Conservation (phyloP, 352 stramenopile species). For the Lagenidium giganteum region DNA sequence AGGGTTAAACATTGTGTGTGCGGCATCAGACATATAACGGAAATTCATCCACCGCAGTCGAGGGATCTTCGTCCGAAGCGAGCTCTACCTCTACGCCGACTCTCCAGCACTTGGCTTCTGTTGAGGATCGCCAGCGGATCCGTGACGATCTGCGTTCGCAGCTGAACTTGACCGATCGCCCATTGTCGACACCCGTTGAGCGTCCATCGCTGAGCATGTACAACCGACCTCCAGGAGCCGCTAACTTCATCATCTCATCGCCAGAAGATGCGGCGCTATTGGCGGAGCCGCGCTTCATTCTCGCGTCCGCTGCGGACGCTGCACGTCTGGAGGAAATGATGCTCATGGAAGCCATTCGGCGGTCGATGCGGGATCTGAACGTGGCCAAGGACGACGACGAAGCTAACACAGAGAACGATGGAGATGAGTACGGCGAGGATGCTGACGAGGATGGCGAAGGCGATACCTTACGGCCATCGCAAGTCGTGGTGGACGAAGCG, state of each 20-base stretch:
- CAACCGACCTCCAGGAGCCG: neutral
- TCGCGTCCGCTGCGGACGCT: slow-evolving; percentile 43
- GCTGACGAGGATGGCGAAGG: neutral
- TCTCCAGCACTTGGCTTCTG: slow-evolving; percentile 50
- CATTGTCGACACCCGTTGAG: slow-evolving; percentile 35
- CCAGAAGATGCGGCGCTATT: slow-evolving; percentile 15
- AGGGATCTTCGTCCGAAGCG: too few relatives aligned
- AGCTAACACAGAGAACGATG: neutral
- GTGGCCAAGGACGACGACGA: slow-evolving; percentile 25
- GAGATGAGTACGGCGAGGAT: neutral
- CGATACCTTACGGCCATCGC: slow-evolving; percentile 8
- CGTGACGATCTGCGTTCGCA: slow-evolving; percentile 72
- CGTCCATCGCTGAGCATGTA: slow-evolving; percentile 5
- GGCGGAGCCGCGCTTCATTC: slow-evolving; percentile 18
- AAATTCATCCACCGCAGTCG: slow-evolving; percentile 3
- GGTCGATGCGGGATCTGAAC: slow-evolving; percentile 64
- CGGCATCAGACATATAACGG: slow-evolving; percentile 10
- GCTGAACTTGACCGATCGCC: slow-evolving; percentile 49
- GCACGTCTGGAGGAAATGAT: slow-evolving; percentile 72
- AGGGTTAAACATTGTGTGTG: slow-evolving; percentile 2
- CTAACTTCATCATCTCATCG: slow-evolving; percentile 15
- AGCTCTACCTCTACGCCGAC: neutral
- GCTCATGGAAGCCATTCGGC: slow-evolving; percentile 77
- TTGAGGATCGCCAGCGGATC: slow-evolving; percentile 66
- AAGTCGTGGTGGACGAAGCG: neutral